A percentile compares a stretch with the other conserved stretches of the same genome.
phyloP scores from a whole-genome alignment of 352 stramenopile species.

The Pythium periplocum region DNA sequence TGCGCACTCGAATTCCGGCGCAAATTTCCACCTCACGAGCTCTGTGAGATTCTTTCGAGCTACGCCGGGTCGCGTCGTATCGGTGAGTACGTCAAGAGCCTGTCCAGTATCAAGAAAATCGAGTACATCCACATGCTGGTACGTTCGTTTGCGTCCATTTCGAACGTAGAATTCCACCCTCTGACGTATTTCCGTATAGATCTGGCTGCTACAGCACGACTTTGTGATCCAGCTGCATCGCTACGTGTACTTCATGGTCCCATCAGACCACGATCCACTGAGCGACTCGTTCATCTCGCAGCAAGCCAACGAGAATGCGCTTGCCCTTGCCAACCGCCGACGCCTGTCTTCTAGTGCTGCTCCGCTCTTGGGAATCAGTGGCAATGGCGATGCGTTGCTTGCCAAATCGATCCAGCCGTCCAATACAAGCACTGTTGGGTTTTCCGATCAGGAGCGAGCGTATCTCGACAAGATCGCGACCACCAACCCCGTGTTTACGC shows the following conservation, averaged over 20 bases:
- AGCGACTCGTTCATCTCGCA: conserved; percentile 18
- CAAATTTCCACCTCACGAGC: conserved; percentile 63
- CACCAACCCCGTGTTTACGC: conserved; percentile 67
- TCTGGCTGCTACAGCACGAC: conserved; percentile 82
- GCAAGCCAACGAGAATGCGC: too few species aligned
- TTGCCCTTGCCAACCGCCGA: conserved; percentile 1
- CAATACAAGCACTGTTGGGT: conserved; percentile 23
- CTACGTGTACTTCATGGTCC: conserved; percentile 87
- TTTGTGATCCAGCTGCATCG: conserved; percentile 82
- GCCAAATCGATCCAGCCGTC: conserved; percentile 20
- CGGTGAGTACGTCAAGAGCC: conserved; percentile 76
- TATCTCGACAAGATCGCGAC: conserved; percentile 81
- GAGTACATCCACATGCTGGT: conserved; percentile 86
- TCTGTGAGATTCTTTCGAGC: conserved; percentile 66
- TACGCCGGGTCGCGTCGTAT: conserved; percentile 68
- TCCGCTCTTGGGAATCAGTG: neutral
- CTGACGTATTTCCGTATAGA: conserved; percentile 15
- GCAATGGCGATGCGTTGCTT: neutral
- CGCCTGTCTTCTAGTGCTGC: conserved; percentile 4
- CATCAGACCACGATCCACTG: conserved; percentile 49
- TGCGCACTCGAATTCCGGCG: conserved; percentile 66
- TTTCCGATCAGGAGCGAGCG: conserved; percentile 60
- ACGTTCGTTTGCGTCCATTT: neutral
- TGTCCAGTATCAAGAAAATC: conserved; percentile 56
- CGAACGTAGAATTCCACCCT: conserved; percentile 3